Base-by-base conservation (phyloP, 75 land plant genomes). In the Pseudotsuga menziesii region DNA sequence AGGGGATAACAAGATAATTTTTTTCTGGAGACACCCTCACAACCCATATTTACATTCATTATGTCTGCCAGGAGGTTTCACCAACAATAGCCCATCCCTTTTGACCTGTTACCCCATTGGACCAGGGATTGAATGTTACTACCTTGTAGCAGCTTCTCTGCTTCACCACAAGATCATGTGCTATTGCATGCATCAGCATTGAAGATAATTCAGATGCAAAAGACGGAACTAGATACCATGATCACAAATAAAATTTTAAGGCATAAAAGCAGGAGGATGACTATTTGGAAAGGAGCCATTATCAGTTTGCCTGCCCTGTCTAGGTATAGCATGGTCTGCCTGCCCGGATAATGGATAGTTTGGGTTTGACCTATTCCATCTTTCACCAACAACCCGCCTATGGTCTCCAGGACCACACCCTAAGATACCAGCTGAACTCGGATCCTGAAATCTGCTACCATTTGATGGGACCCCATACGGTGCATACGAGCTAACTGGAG, bases 381-480 rank as follows among this genome's bases (percentile, higher is more conserved):
- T 82, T 32, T 84, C 89, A 79, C 69, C 80, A 52, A 26, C 58
- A 78, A 79, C 64, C 12, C 76, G 75, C 62, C 87, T 86, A 48
- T 29, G 67, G 22, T 91, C 91, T 54, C 78, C 48, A 20, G 93
- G 93, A 59, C 61, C 91, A 27, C 83, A 66, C 3, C 93, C 93
- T 39, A 91, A 80, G 74, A 91, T 91, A 9, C 93, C 91, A 44
- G 87, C 79, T 23, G 91, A 79, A 74, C 79, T 86, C 55, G 91
- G 80, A 74, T 86, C 91, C 19, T 55, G 36, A 54, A 78, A 0
- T 6, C 84, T 80, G 26, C 22, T 71, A 19, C 87, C 85, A 80
- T 87, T 91, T 60, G 32, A 15, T n/a, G 80, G 71, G 64, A 77
- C 79, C 25, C 77, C 67, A 60, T 76, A 61, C 32, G 67, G 25